Conservation (phyloP, 2,329 filamentous ascomycete species). For the Colletotrichum theobromicola region DNA sequence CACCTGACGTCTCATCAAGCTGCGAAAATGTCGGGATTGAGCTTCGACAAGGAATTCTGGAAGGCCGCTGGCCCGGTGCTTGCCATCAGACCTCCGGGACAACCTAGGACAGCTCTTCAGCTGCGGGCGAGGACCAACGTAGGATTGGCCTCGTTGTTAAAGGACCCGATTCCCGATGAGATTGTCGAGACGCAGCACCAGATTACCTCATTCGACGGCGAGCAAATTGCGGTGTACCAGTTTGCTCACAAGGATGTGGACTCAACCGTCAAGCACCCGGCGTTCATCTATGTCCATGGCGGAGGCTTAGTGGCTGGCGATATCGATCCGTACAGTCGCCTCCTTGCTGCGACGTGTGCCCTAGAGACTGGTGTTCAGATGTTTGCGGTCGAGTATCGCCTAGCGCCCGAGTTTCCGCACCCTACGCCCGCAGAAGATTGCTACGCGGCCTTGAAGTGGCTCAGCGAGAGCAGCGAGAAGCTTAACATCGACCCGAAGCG, state of each 20-base stretch:
- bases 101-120: not conserved
- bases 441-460: constrained; percentile 33
- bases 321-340: constrained; percentile 27
- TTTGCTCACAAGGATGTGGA: not conserved
- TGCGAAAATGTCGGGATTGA: not conserved
- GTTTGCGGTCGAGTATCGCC: constrained; percentile 45
- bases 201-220: constrained; percentile 4
- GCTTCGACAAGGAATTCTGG: constrained; percentile 17
- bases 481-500: constrained; percentile 24
- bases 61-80: not conserved
- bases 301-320: constrained; percentile 43
- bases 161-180: not conserved
- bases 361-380: constrained; percentile 35
- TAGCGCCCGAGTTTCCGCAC: constrained; percentile 45
- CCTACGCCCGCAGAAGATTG: constrained; percentile 41
- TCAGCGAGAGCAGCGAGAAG: constrained; percentile 25
- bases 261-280: constrained; percentile 23
- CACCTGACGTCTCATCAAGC: not conserved
- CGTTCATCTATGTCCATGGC: constrained; percentile 47
- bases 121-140: not conserved
- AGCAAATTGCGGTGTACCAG: not conserved
- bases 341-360: constrained; percentile 1
- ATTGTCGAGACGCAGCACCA: not conserved
- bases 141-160: not conserved
- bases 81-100: constrained; percentile 1